Base-by-base conservation (phyloP, 179 eudicot species). In the Corrigiola litoralis region DNA sequence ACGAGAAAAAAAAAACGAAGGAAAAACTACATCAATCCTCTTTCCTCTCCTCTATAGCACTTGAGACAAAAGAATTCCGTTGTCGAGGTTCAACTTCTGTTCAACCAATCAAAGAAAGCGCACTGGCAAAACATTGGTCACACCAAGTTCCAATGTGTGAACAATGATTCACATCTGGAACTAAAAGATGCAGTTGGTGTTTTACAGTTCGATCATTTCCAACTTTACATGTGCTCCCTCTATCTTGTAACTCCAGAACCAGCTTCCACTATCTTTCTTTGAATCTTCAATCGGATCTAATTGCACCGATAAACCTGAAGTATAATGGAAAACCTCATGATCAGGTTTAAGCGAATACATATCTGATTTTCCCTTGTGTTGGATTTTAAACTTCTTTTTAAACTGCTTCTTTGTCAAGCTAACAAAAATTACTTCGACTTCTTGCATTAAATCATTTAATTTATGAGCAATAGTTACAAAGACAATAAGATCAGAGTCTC, bases 181-280 rank as follows among this genome's bases (percentile, higher is more conserved):
- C 63, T 71, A 55, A 68, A 67, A 31, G 41, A 67, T 72, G 69
- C 37, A 70, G 75, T 68, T 52, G 49, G 65, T 21, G 37, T 27
- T 67, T 77, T 80, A 84, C 57, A 73, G 61, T 70, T 86, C 94
- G 69, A 84, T 78, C 85, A 88, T 71, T 79, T 86, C 89, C 71
- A 94, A 69, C 68, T 83, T 80, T 75, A 94, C 61, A 59, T 83
- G 94, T 38, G 78, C 62, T 68, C 87, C 97, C 7, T 73, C 83
- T 73, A 79, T 70, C 70, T 74, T 81, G 85, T 94, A 91, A 58
- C 67, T 79, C 99, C 99, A 94, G 69, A 56, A 88, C 99, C 97
- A 94, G 82, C 92, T 91, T 74, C 97, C 99, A n/a, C 71, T 71
- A 60, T 88, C 86, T 77, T 86, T 83, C 70, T 80, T 76, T 4